These are phyloP conservation scores for Solanum chacoense DNA, from an alignment of 305 asterid genomes.

Conservation along the genomic window DNA sequence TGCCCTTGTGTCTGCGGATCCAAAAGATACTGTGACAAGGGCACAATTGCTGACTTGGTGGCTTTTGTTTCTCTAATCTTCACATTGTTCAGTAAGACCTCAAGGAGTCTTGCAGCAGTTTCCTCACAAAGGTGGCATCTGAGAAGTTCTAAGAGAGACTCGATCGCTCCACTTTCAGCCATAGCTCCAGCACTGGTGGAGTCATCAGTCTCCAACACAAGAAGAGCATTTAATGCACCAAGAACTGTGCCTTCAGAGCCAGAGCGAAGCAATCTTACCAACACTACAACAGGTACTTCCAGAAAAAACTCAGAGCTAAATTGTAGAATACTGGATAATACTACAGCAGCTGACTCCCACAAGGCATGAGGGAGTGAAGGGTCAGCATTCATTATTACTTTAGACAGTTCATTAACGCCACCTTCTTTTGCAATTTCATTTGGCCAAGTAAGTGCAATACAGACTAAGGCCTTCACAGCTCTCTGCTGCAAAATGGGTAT, in stretches of 20 bases:
- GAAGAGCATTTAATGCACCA: constrained; percentile 78
- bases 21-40: constrained; percentile 92
- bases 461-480: constrained; percentile 73
- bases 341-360: constrained; percentile 89
- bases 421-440: constrained; percentile 99
- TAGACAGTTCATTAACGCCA: constrained; percentile 89
- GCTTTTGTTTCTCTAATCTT: constrained; percentile 77
- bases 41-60: constrained; percentile 85
- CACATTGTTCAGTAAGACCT: constrained; percentile 65
- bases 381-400: constrained; percentile 83
- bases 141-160: constrained; percentile 70
- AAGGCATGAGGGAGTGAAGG: constrained; percentile 68
- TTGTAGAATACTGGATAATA: constrained; percentile 63
- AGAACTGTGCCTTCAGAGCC: constrained; percentile 60
- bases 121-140: constrained; percentile 79
- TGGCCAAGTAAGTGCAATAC: constrained; percentile 62
- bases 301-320: constrained; percentile 70
- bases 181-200: constrained; percentile 83
- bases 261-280: constrained; percentile 83
- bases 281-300: constrained; percentile 84
- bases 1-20: constrained; percentile 99
- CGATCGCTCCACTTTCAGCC: constrained; percentile 93
- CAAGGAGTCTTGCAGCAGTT: constrained; percentile 76
- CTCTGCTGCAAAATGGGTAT: constrained; percentile 69
- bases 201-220: constrained; percentile 78